Evolutionary conservation across 495 filamentous ascomycete species (phyloP), one percentile per base, ranked within the genome.

Genomic region (Daldinia concentrica): DNA sequence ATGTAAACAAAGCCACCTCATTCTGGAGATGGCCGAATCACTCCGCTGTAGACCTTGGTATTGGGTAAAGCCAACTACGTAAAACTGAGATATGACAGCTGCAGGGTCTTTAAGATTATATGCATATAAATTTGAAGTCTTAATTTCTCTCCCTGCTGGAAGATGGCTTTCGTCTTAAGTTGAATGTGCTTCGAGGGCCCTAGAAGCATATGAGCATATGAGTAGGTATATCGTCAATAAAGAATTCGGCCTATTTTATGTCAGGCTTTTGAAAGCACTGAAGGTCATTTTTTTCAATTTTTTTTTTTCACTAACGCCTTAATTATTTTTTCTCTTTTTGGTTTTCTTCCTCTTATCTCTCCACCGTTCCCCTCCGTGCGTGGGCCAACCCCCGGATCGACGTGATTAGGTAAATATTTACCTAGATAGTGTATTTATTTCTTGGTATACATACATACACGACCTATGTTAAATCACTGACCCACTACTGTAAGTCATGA

Each of bases 1-100:
- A 41, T 69, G 58, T 56, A 66, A 58, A 24, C 64, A 72, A 32
- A 68, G 60, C 69, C 64, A 72, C 37, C 50, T 68, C 69, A 68
- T 72, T 51, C 39, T 56, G 26, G 36, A 54, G 41, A 4, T 22
- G 43, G 61, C 19, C 54, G 27, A 41, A 50, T 55, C 22, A n/a
- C 41, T 72, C 11, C 50, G 17, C 36, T 36, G 48, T 27, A 61
- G 39, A 61, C 54, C 54, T 57, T 36, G 54, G 29, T 57, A 57
- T 57, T 37, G 27, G 27, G 54, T 32, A 57, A 34, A 4, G 54
- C 22, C 19, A 24, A 24, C 0, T 24, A 48, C 8, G 8, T 12
- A 9, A 12, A 48, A 6, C 9, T 24, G 43, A 48, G 43, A 48
- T 48, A 48, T 48, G 43, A 48, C 3, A 48, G 11, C 19, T 0